Evolutionary conservation across 2,329 filamentous ascomycete species (phyloP).

Genomic region (Fusarium sp.): DNA sequence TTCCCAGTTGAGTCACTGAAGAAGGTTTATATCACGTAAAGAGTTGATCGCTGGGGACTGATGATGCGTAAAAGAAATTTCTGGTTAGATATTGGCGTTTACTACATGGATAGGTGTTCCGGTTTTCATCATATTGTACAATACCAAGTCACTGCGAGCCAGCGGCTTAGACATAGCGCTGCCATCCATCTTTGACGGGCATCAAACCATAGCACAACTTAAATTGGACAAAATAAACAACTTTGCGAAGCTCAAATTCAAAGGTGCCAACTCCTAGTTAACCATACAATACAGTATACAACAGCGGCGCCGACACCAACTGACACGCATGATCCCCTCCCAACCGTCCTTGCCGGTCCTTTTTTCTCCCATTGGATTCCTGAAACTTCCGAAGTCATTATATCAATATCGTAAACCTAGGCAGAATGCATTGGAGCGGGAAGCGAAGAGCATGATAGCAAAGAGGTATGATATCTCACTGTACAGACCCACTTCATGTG

Average conservation of each 20-base stretch:
- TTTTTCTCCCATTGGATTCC: conserved; percentile 10
- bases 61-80: background rate
- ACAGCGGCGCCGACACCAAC: conserved; percentile 34
- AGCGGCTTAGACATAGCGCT: background rate
- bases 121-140: conserved; percentile 1
- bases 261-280: conserved; percentile 30
- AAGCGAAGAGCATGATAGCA: conserved; percentile 3
- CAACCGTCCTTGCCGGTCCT: conserved; percentile 12
- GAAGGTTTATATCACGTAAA: conserved; percentile 90
- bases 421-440: conserved; percentile 2
- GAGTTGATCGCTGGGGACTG: background rate
- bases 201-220: background rate
- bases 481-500: background rate
- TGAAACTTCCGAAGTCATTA: conserved; percentile 10
- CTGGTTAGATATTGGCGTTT: background rate
- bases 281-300: conserved; percentile 41
- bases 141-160: background rate
- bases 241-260: conserved; percentile 25
- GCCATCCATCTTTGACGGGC: background rate
- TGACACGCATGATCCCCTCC: conserved; percentile 10
- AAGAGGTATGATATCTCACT: background rate
- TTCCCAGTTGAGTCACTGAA: conserved; percentile 71
- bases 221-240: background rate
- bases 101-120: background rate
- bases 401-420: conserved; percentile 19